These are phyloP conservation scores for Paratrypanosoma confusum DNA, from an alignment of 208 protist species.

Conservation along the genomic window DNA sequence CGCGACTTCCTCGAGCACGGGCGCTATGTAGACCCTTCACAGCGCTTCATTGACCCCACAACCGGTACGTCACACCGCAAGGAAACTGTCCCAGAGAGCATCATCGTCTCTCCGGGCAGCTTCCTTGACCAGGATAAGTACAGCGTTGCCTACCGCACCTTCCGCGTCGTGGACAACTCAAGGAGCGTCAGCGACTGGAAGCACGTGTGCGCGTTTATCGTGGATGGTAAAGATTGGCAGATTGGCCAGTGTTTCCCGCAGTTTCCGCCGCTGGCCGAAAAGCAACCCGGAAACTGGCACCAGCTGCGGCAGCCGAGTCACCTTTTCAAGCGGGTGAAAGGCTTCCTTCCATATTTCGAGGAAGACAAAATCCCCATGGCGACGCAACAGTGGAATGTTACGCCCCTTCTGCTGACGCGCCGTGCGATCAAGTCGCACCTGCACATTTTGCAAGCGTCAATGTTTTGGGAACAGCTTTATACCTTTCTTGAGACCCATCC, in stretches of 20 bases:
- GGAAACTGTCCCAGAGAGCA: constrained; percentile 54
- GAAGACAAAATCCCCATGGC: constrained; percentile 72
- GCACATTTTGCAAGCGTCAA: constrained; percentile 60
- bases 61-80: constrained; percentile 53
- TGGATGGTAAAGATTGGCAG: constrained; percentile 71
- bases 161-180: constrained; percentile 73
- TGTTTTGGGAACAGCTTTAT: constrained; percentile 79
- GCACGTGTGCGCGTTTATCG: constrained; percentile 78
- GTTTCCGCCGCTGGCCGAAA: constrained; percentile 8
- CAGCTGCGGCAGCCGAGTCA: constrained; percentile 26
- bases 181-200: constrained; percentile 59
- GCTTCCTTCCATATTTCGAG: constrained; percentile 82
- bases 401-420: constrained; percentile 57
- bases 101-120: constrained; percentile 56
- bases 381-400: constrained; percentile 66
- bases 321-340: constrained; percentile 60
- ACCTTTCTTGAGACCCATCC: constrained; percentile 67
- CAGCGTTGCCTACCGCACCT: constrained; percentile 49
- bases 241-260: constrained; percentile 56
- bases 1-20: constrained; percentile 67
- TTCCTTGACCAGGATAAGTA: constrained; percentile 65
- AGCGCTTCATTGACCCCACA: constrained; percentile 54
- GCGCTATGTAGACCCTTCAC: constrained; percentile 61
- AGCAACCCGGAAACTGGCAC: too few species aligned
- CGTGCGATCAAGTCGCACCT: constrained; percentile 61